Evolutionary conservation across 2,329 filamentous ascomycete species (phyloP), one percentile per base, ranked within the genome.

Genomic region (Fusarium incarnatum): DNA sequence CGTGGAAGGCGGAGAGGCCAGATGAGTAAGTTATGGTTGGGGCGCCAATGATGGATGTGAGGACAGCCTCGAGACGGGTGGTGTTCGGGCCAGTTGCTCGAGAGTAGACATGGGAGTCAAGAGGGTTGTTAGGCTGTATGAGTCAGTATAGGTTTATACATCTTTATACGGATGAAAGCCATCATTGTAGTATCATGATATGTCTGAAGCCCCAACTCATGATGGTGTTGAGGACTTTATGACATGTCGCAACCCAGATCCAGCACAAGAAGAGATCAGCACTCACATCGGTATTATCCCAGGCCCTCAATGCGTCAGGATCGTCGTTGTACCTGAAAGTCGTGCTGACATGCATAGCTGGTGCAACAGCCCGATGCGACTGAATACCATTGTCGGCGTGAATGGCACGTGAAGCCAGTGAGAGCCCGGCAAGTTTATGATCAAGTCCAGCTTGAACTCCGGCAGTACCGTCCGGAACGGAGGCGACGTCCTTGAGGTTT

Each of bases 1-100:
- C 94, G 80, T 98, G 93, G 82, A 98, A 94, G 54, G 95, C 93
- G 13, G 93, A 88, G 23, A 98, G 88, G 6, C 96, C 96, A 6
- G 93, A 97, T 40, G 88, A 84, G 82, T 98, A 99, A 54, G 91
- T 93, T 28, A 98, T 77, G 2, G 87, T 81, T 4, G 90, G 91
- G 8, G 87, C 92, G 70, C 88, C 86, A 37, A 98, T 83, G 64
- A 98, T 84, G 20, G 89, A 87, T 30, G 89, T 88, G 40, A 98
- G 89, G 69, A 98, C 87, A 12, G 92, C 86, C 82, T 98, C 96
- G 69, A 98, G 88, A 23, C 96, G 93, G 18, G 91, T 93, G 57
- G 89, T 91, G 80, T 93, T 97, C 50, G 94, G 94, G 3, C 90
- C 89, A 5, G 89, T 88, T 73, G 91, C 83, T 63, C 96, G 92